Evolutionary conservation across 495 filamentous ascomycete species (phyloP).

Genomic region (Lophium mytilinum): DNA sequence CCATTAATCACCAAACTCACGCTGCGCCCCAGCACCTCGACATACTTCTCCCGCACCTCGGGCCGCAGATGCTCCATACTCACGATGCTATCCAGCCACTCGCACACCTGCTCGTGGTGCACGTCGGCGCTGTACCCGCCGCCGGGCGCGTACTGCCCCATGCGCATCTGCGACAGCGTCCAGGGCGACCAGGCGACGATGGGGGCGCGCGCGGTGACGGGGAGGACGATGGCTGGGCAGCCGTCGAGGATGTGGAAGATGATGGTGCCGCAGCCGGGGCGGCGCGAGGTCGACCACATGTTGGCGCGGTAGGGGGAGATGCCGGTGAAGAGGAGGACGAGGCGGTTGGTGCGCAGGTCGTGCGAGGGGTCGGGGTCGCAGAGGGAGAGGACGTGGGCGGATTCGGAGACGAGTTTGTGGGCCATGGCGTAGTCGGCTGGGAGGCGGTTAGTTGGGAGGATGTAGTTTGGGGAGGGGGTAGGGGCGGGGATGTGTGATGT

Average conservation of each 20-base stretch:
- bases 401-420: conserved; percentile 35
- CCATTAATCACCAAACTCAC: conserved; percentile 30
- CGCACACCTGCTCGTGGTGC: conserved; percentile 33
- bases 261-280: conserved; percentile 36
- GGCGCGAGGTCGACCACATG: conserved; percentile 38
- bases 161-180: conserved; percentile 29
- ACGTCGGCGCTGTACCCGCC: conserved; percentile 20
- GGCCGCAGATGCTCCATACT: conserved; percentile 15
- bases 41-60: conserved; percentile 18
- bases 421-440: conserved; percentile 33
- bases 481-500: neutral
- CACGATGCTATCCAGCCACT: conserved; percentile 27
- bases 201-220: conserved; percentile 28
- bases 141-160: conserved; percentile 1
- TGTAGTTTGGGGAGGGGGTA: neutral
- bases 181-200: conserved; percentile 34
- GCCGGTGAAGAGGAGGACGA: conserved; percentile 33
- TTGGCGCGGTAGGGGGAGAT: conserved; percentile 33
- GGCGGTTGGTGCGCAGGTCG: conserved; percentile 33
- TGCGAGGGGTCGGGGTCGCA: conserved; percentile 32
- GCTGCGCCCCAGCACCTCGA: conserved; percentile 23
- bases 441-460: neutral
- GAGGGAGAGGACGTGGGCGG: conserved; percentile 23
- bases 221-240: conserved; percentile 34
- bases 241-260: conserved; percentile 36